phyloP scores from a whole-genome alignment of 208 protist species.

The Zelonia costaricensis region DNA sequence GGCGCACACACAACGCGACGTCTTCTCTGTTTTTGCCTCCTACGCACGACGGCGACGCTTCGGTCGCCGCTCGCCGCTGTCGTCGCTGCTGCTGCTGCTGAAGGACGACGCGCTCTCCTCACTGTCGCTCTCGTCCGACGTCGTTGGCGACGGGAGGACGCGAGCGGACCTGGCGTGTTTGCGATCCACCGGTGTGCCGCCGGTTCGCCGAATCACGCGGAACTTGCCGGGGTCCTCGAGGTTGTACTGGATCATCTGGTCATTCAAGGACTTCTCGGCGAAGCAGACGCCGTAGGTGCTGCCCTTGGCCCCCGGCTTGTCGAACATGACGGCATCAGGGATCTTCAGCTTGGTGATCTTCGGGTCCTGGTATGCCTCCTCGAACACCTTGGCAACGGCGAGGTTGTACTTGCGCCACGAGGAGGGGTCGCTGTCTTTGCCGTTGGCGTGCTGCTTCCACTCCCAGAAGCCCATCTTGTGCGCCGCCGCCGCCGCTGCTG shows the following conservation, averaged over 20 bases:
- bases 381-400: constrained; percentile 47
- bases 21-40: not conserved
- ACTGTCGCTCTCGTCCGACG: constrained; percentile 16
- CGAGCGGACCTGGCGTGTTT: constrained; percentile 16
- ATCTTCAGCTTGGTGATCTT: constrained; percentile 26
- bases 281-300: constrained; percentile 70
- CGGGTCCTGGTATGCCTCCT: constrained; percentile 39
- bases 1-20: not conserved
- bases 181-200: constrained; percentile 31
- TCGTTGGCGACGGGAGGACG: constrained; percentile 36
- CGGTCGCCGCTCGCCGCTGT: not conserved
- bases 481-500: not conserved
- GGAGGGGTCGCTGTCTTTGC: constrained; percentile 32
- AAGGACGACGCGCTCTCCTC: constrained; percentile 19
- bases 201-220: constrained; percentile 39
- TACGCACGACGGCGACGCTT: constrained; percentile 10
- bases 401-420: constrained; percentile 56
- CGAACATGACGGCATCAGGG: constrained; percentile 36
- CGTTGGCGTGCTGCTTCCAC: constrained; percentile 52
- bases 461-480: constrained; percentile 46
- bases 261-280: constrained; percentile 35
- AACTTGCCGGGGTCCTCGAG: constrained; percentile 34
- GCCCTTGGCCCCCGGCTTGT: not conserved
- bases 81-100: constrained; percentile 11
- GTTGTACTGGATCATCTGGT: constrained; percentile 63